A percentile compares a stretch with the other conserved stretches of the same genome.
phyloP scores from a whole-genome alignment of 257 asterid genomes.

The Echites panduratus region DNA sequence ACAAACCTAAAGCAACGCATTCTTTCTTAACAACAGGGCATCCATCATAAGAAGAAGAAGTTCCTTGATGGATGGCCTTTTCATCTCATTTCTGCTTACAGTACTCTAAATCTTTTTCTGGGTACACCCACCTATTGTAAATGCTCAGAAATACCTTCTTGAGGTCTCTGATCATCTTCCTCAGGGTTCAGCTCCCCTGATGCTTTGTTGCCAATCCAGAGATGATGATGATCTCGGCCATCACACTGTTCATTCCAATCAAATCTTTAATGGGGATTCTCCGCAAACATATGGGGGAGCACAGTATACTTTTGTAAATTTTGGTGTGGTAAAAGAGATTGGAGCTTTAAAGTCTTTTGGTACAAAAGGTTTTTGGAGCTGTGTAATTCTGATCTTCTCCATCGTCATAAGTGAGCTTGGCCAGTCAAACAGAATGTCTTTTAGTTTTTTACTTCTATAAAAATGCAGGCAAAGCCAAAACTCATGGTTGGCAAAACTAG shows the following conservation, averaged over 20 bases:
- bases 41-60: too few species aligned
- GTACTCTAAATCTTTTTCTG: neutral
- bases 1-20: too few species aligned
- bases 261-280: neutral
- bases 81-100: neutral
- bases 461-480: neutral
- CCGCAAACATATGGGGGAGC: neutral
- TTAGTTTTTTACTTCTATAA: neutral
- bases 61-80: neutral
- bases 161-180: neutral
- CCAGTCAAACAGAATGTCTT: neutral
- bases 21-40: too few species aligned
- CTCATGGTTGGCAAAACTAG: neutral
- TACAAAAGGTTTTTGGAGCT: accelerated
- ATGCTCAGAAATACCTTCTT: neutral
- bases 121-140: neutral
- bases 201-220: neutral
- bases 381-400: neutral
- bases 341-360: neutral
- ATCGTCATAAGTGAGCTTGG: neutral
- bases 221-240: neutral
- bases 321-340: neutral
- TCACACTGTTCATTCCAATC: neutral
- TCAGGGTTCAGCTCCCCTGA: neutral
- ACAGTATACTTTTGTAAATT: neutral